Percentiles rank a stretch among this genome's conserved stretches.
phyloP scores from a whole-genome alignment of 163 green algal species.

The Volvox carteri region DNA sequence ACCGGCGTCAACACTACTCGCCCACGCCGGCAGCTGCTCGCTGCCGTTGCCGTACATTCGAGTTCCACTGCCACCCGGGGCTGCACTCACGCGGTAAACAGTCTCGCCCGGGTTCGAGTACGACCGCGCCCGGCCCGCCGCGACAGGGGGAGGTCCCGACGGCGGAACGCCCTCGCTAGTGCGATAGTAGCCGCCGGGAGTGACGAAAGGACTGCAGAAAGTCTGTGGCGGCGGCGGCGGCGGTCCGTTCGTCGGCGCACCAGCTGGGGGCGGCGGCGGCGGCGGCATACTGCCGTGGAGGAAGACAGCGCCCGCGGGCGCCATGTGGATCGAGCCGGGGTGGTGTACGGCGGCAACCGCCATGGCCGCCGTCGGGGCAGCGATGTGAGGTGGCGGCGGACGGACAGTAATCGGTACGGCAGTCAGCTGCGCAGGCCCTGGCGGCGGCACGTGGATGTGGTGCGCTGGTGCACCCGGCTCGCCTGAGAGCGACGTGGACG shows the following conservation, averaged over 20 bases:
- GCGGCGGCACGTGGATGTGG: neutral
- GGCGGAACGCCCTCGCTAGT: neutral
- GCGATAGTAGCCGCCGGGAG: neutral
- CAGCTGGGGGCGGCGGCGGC: neutral
- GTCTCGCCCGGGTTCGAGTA: conserved; percentile 17
- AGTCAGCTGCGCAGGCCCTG: neutral
- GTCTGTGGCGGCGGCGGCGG: neutral
- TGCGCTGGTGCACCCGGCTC: neutral
- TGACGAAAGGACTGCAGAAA: neutral
- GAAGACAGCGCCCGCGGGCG: neutral
- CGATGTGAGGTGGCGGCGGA: neutral
- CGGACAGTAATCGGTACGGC: conserved; percentile 1
- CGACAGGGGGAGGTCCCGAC: neutral
- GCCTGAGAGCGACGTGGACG: neutral
- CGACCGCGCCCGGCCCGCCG: neutral
- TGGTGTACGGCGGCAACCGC: conserved; percentile 4
- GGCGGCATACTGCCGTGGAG: conserved; percentile 5
- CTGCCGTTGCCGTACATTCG: neutral
- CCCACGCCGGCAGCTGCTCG: neutral
- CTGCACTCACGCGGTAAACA: neutral
- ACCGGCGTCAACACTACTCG: neutral
- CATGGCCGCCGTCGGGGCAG: neutral
- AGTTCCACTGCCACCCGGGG: neutral
- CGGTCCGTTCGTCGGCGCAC: neutral
- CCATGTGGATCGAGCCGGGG: conserved; percentile 14